Percentiles rank a stretch among this genome's conserved stretches.
Evolutionary conservation across 208 protist genomes (phyloP).

Genomic region (Trichomonas vaginalis): DNA sequence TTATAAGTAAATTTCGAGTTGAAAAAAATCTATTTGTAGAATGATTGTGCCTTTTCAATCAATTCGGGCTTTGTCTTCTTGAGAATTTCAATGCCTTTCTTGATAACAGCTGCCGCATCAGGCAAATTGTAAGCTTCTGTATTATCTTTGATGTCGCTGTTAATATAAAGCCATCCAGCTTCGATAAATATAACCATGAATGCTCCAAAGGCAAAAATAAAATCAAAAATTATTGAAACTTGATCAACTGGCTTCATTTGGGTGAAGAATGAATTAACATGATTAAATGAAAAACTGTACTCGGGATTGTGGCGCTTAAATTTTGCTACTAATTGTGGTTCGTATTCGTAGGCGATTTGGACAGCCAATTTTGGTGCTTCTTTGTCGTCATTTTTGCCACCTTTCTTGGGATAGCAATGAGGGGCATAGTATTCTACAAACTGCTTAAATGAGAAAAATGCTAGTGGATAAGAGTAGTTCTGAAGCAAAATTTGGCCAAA

Average conservation of each 20-base stretch:
- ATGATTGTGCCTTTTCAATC: background rate
- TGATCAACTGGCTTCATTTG: background rate
- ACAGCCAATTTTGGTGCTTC: background rate
- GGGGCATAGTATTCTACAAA: background rate
- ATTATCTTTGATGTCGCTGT: background rate
- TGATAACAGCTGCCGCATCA: background rate
- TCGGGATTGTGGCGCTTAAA: background rate
- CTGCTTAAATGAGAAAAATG: background rate
- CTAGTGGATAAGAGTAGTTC: background rate
- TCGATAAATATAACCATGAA: background rate
- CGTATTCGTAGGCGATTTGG: background rate
- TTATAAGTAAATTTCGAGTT: too few relatives aligned
- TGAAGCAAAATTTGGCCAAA: background rate
- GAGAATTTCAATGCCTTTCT: background rate
- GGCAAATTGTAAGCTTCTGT: background rate
- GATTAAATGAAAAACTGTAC: background rate
- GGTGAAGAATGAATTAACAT: background rate
- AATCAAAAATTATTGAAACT: background rate
- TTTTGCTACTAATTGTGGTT: background rate
- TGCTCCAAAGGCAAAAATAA: background rate
- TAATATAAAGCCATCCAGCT: background rate
- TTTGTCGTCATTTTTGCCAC: background rate
- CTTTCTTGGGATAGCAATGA: background rate
- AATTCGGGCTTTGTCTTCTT: background rate
- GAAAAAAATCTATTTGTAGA: too few relatives aligned